Base-by-base conservation (phyloP, 208 protist species). In the Trypanosoma rangeli region DNA sequence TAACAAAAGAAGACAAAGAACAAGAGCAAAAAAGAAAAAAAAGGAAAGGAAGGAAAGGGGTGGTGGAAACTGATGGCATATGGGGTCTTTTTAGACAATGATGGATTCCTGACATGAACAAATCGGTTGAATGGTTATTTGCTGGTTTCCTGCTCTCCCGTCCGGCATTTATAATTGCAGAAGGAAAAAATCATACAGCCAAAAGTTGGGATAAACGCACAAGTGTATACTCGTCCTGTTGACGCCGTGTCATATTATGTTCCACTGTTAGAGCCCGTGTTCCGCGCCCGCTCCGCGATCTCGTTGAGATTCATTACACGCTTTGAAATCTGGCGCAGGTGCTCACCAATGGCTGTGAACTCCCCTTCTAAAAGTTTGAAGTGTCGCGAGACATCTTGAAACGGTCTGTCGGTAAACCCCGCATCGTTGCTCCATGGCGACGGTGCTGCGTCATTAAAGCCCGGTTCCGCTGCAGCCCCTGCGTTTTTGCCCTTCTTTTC, bases 281-380 rank as follows among this genome's bases (percentile, higher is more conserved):
- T 64, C 29, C 35, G 70, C 67, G 37, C 83, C 80, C 88, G 76
- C 62, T 94, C 87, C 15, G 85, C 84, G 82, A 96, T 92, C 48
- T 85, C 79, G 64, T 96, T 93, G 16, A 96, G 80, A 15, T 76
- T 80, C n/a, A 90, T 73, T 24, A 96, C 85, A 60, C 94, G 86
- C 64, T 81, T 83, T 18, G 88, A 91, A 22, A 96, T 92, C 28
- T 93, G 76, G 9, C 82, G 79, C 71, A 96, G 79, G 64, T 92
- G 76, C 44, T 94, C 85, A 20, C 87, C 86, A 44, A 96, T 73
- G 9, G 72, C 78, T 10, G 73, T 75, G 57, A 96, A 96, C 61
- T 92, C 84, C 29, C 75, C 75, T 68, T 96, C 90, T 20, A 96
- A 63, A 20, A 76, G 55, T 15, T 80, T 82, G 75, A 94, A 96